Evolutionary conservation across 2,329 filamentous ascomycete species (phyloP), one percentile per base, ranked within the genome.

Genomic region (Salinomyces thailandicus): DNA sequence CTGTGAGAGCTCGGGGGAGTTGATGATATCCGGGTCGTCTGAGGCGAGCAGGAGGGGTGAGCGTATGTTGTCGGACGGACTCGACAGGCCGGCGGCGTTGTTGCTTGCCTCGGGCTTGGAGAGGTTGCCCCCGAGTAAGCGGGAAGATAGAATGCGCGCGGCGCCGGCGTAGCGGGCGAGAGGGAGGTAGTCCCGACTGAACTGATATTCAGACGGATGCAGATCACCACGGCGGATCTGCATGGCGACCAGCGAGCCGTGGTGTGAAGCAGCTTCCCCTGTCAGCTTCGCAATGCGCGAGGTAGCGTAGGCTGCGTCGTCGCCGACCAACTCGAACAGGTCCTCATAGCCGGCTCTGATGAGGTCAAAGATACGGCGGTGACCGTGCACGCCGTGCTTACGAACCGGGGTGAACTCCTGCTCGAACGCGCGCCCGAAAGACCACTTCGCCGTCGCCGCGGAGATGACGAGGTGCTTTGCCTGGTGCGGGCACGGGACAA

Each of bases 141-240:
- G 34, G 11, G 31, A 41, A 12, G 42, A 35, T 6, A 44, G 36
- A 8, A 34, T 22, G 7, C 22, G 22, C 1, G 75, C 78, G n/a
- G 64, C 70, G 39, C 76, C 67, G 18, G 69, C 63, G 55, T 85
- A 93, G 16, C 73, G 62, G 36, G 79, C 72, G 0, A 84, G 66
- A 0, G 86, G 86, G 13, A 93, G 75, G 53, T 93, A 93, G 18
- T 81, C 80, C 37, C 78, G 72, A 30, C 73, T 71, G 60, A 86
- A 89, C 55, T 87, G 80, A 59, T 86, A 89, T 55, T 89, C 83
- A 39, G 77, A 68, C 0, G 85, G 85, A 48, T 85, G 83, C 6
- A 75, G 68, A 55, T 93, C 85, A 18, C 85, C 85, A 37, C 79
- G 81, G 9, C 85, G 81, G 40, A 93, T 73, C 48, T 93, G 86